Evolutionary conservation across 257 asterid species (phyloP).

Genomic region (Verbascum thapsus): DNA sequence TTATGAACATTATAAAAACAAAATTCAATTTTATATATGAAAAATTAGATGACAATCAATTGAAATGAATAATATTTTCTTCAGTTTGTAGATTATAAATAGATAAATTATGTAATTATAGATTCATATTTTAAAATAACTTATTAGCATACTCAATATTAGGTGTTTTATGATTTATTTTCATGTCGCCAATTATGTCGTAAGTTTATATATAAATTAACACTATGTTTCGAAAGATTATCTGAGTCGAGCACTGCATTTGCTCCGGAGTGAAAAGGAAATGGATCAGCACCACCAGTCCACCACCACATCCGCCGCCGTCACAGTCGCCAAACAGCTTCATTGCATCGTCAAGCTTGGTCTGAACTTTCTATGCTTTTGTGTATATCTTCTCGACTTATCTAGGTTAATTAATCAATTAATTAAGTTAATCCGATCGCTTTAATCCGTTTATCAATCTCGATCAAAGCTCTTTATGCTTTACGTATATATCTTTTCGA

Average conservation of each 20-base stretch:
- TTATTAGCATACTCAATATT: too few relatives aligned
- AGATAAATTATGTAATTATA: too few relatives aligned
- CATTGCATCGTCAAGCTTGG: slow-evolving; percentile 94
- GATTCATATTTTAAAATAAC: too few relatives aligned
- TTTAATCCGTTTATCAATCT: slow-evolving; percentile 66
- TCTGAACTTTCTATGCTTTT: slow-evolving; percentile 29
- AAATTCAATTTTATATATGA: too few relatives aligned
- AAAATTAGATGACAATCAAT: too few relatives aligned
- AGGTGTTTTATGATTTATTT: too few relatives aligned
- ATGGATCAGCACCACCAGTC: slow-evolving; percentile 52
- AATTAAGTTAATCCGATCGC: slow-evolving; percentile 10
- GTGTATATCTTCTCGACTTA: neutral
- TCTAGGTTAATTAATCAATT: neutral
- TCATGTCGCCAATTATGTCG: too few relatives aligned
- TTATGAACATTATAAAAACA: too few relatives aligned
- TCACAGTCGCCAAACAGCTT: slow-evolving; percentile 35
- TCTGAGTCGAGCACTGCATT: slow-evolving; percentile 15
- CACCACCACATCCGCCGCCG: slow-evolving; percentile 32
- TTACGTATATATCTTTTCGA: neutral
- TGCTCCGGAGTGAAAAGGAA: slow-evolving; percentile 8
- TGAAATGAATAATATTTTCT: too few relatives aligned
- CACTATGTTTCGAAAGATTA: slow-evolving; percentile 7
- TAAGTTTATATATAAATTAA: too few relatives aligned
- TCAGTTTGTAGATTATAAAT: too few relatives aligned
- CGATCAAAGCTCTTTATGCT: slow-evolving; percentile 44